These are phyloP conservation scores for Lactarius pseudohatsudake DNA, from an alignment of 768 basidiomycete genomes.

Conservation along the genomic window DNA sequence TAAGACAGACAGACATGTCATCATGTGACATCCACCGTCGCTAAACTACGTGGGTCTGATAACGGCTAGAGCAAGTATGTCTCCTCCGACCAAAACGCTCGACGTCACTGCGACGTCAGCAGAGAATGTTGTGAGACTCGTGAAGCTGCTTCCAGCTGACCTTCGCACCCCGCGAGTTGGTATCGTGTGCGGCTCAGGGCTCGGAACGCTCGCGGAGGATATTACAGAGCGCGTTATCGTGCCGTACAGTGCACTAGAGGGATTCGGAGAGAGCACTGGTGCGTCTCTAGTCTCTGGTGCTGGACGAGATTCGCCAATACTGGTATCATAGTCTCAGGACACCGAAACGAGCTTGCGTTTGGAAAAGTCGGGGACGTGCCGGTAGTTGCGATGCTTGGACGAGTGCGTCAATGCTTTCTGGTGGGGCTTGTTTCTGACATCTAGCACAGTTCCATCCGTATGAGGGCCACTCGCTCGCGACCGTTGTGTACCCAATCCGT, in stretches of 20 bases:
- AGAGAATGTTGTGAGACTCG: constrained; percentile 34
- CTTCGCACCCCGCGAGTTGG: constrained; percentile 66
- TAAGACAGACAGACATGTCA: neutral
- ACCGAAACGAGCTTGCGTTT: constrained; percentile 78
- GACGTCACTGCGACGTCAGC: constrained; percentile 31
- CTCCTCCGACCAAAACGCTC: neutral
- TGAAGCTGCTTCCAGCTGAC: constrained; percentile 34
- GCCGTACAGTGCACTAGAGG: constrained; percentile 65
- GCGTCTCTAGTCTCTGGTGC: neutral
- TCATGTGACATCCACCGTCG: neutral
- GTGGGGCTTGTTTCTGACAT: constrained; percentile 3
- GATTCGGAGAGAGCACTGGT: constrained; percentile 81
- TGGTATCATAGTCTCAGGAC: constrained; percentile 62
- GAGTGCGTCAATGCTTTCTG: constrained; percentile 46
- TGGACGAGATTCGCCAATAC: neutral
- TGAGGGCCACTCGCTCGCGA: constrained; percentile 72
- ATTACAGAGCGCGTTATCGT: constrained; percentile 58
- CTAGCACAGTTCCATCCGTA: constrained; percentile 73
- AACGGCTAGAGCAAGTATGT: neutral
- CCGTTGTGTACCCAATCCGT: constrained; percentile 76
- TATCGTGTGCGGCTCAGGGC: constrained; percentile 85
- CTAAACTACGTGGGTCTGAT: neutral
- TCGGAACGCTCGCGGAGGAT: constrained; percentile 68
- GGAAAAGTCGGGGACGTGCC: constrained; percentile 75
- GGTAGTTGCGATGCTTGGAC: constrained; percentile 87